A percentile compares a stretch with the other conserved stretches of the same genome.
Evolutionary conservation across 2,329 filamentous ascomycete genomes (phyloP).

Genomic region (Diplodia mutila): DNA sequence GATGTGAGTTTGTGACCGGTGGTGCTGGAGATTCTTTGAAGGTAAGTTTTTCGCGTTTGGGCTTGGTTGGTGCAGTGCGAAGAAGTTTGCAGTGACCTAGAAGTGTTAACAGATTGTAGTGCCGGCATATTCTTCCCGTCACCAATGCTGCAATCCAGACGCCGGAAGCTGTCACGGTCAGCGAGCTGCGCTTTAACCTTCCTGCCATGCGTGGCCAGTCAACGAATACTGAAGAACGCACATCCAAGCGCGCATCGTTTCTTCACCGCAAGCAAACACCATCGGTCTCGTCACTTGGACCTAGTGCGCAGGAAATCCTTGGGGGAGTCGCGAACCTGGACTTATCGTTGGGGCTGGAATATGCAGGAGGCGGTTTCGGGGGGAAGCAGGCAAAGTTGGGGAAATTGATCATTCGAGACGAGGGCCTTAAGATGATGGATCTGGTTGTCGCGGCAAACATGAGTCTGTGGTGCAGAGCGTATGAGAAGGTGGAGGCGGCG

Average conservation of each 20-base stretch:
- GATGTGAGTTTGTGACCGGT: conserved; percentile 83
- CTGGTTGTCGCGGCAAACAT: conserved; percentile 88
- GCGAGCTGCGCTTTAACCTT: conserved; percentile 89
- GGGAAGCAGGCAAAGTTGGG: conserved; percentile 91
- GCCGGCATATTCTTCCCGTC: conserved; percentile 69
- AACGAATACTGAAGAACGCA: conserved; percentile 36
- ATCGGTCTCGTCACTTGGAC: conserved; percentile 28
- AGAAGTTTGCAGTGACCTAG: background rate
- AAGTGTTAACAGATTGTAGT: conserved; percentile 45
- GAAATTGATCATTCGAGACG: conserved; percentile 86
- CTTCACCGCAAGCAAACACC: conserved; percentile 40
- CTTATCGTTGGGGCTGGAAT: conserved; percentile 77
- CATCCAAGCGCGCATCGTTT: conserved; percentile 41
- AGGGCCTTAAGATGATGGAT: conserved; percentile 95
- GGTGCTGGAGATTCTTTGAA: conserved; percentile 73
- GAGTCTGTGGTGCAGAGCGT: conserved; percentile 90
- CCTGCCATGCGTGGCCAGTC: conserved; percentile 45
- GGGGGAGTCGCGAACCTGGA: conserved; percentile 57
- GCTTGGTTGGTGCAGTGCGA: too few species aligned
- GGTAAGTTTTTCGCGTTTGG: conserved; percentile 29
- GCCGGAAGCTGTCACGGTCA: conserved; percentile 59
- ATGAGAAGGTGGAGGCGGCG: conserved; percentile 57
- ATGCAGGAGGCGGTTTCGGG: conserved; percentile 81
- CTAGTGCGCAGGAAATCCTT: conserved; percentile 15
- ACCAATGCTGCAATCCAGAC: conserved; percentile 36